Base-by-base conservation (phyloP, 1,139 yeast species). In the Pichia sp. region DNA sequence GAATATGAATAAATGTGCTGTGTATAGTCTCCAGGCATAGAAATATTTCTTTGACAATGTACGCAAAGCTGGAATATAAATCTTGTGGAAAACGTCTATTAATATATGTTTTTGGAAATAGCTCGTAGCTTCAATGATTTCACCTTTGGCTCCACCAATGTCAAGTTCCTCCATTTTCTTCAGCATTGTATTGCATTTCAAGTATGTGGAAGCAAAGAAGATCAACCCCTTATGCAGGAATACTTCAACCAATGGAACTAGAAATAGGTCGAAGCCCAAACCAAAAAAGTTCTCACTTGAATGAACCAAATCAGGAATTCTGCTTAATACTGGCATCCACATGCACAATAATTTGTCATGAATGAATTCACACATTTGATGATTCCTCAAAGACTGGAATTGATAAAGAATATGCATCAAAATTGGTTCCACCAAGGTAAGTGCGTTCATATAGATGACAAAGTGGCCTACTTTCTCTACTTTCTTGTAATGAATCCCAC, bases 21-120 rank as follows among this genome's bases (percentile, higher is more conserved):
- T 72, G 32, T 65, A 58, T 53, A 73, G 59, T 49, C 73, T 64
- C 67, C 74, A 72, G 6, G 81, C 74, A 48, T 72, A 74, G 33
- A 69, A 70, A 48, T 74, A 76, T 38, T 69, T 62, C 3, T 55
- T 55, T 4, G 71, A 47, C 19, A 57, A 41, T 21, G 41, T 21
- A 17, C 28, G 30, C 20, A 40, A 32, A 6, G 31, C 12, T 10
- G 37, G 38, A 2, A 39, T n/a, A 26, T 39, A 39, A 14, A 35
- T 8, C 9, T 28, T 27, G 4, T 7, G 22, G n/a, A 33, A 12
- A 23, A 33, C 2, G 9, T 22, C 22, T 17, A 27, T 10, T 4
- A 33, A 3, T 11, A 33, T 22, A 20, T 29, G 25, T 15, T 25
- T 29, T 29, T 33, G 28, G 17, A 19, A 33, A 16, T n/a, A 29